phyloP scores from a whole-genome alignment of 208 protist species.

The Leishmania amazonensis region DNA sequence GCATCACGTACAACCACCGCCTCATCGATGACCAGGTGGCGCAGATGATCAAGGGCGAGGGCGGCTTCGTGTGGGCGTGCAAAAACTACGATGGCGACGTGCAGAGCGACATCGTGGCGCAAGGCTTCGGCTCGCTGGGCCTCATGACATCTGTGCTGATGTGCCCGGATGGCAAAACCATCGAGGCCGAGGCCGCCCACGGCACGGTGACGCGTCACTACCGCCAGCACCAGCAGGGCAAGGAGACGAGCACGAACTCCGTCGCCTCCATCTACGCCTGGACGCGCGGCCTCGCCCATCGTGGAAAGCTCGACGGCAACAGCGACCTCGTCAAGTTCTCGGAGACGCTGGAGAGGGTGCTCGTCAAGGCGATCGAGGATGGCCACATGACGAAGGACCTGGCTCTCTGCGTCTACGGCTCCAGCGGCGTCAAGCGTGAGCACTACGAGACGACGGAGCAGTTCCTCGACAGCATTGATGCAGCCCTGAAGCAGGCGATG shows the following conservation, averaged over 20 bases:
- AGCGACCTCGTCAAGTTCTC: slow-evolving; percentile 87
- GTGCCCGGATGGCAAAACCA: slow-evolving; percentile 96
- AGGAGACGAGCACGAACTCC: slow-evolving; percentile 98
- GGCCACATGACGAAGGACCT: slow-evolving; percentile 99
- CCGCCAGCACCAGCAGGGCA: slow-evolving; percentile 95
- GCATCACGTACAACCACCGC: slow-evolving; percentile 95
- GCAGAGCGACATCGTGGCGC: slow-evolving; percentile 97
- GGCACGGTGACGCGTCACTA: slow-evolving; percentile 98
- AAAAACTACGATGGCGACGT: slow-evolving; percentile 99
- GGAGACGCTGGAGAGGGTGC: slow-evolving; percentile 87
- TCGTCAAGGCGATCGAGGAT: slow-evolving; percentile 92
- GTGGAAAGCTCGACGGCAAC: slow-evolving; percentile 96
- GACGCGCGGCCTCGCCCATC: slow-evolving; percentile 95
- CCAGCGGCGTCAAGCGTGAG: slow-evolving; percentile 67
- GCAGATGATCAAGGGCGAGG: slow-evolving; percentile 92
- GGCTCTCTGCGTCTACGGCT: slow-evolving; percentile 94
- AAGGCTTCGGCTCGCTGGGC: slow-evolving; percentile 97
- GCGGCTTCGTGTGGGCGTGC: slow-evolving; percentile 98
- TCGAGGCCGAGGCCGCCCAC: slow-evolving; percentile 98
- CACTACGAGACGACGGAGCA: slow-evolving; percentile 90
- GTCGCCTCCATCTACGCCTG: slow-evolving; percentile 98
- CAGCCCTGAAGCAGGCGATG: slow-evolving; percentile 60
- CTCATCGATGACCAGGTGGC: slow-evolving; percentile 99
- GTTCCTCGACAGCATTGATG: slow-evolving; percentile 88
- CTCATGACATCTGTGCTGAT: slow-evolving; percentile 98